Evolutionary conservation across 345 rosid species (phyloP).

Genomic region (Salix viminalis): DNA sequence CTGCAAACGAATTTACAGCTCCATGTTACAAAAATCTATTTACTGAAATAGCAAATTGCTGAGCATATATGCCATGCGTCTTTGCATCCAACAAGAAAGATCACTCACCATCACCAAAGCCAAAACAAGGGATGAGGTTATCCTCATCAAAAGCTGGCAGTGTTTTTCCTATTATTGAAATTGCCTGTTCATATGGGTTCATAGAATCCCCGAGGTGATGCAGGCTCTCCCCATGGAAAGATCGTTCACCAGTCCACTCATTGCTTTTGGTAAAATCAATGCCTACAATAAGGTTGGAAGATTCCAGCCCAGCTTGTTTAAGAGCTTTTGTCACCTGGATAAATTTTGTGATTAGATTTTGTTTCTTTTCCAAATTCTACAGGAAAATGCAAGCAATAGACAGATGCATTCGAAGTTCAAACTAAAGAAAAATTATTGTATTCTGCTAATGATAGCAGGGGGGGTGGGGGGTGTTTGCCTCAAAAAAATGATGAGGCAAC

Average conservation of each 20-base stretch:
- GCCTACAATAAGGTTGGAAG: constrained; percentile 27
- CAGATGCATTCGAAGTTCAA: neutral
- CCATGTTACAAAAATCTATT: neutral
- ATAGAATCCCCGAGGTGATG: constrained; percentile 17
- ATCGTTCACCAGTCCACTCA: constrained; percentile 24
- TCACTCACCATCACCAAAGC: constrained; percentile 25
- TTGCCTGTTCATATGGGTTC: constrained; percentile 30
- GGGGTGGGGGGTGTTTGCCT: neutral
- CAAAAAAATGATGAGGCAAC: neutral
- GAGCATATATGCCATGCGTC: neutral
- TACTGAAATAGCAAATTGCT: neutral
- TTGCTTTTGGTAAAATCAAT: constrained; percentile 30
- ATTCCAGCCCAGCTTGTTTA: constrained; percentile 25
- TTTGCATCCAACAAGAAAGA: neutral
- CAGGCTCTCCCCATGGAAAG: constrained; percentile 14
- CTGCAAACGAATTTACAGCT: constrained; percentile 8
- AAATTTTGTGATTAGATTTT: neutral
- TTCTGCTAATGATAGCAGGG: neutral
- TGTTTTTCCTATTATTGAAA: constrained; percentile 23
- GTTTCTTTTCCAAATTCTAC: neutral
- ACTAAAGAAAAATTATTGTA: neutral
- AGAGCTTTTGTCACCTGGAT: constrained; percentile 20
- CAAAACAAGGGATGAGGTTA: constrained; percentile 27
- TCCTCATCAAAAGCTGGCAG: constrained; percentile 22
- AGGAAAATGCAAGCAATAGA: neutral